A percentile compares a stretch with the other conserved stretches of the same genome.
phyloP scores from a whole-genome alignment of 2,329 filamentous ascomycete species.

The Penicillium sp. region DNA sequence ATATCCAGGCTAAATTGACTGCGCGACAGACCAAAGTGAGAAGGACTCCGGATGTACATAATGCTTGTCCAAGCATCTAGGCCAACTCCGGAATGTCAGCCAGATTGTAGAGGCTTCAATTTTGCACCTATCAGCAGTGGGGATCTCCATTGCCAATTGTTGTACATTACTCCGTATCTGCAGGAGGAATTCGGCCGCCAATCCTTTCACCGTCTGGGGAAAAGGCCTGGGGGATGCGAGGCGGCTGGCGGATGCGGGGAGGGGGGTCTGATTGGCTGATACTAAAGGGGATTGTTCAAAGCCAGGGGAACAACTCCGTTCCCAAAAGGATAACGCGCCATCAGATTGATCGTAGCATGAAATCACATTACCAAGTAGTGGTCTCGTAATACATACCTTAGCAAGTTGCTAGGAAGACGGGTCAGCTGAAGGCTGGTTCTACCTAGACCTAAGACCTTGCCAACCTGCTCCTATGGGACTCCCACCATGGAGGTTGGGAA shows the following conservation, averaged over 20 bases:
- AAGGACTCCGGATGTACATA: background rate
- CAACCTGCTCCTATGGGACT: no score
- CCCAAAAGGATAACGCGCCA: no score
- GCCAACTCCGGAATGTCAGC: slow-evolving; percentile 10
- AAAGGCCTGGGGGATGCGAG: slow-evolving; percentile 1
- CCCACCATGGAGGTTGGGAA: no score
- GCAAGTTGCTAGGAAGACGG: no score
- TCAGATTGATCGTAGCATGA: no score
- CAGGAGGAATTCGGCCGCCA: slow-evolving; percentile 2
- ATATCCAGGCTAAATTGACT: slow-evolving; percentile 16
- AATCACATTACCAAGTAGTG: no score
- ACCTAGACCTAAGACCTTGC: no score
- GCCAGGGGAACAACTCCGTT: no score
- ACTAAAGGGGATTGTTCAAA: background rate
- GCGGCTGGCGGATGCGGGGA: background rate
- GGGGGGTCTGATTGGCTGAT: slow-evolving; percentile 11
- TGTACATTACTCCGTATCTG: no score
- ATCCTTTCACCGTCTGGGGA: slow-evolving; percentile 13
- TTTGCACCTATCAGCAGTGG: slow-evolving; percentile 18
- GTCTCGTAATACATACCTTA: no score
- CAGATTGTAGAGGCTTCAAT: background rate
- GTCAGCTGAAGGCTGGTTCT: no score
- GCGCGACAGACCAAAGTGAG: background rate
- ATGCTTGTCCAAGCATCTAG: background rate
- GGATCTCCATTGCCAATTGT: background rate